Conservation (phyloP, 2,329 filamentous ascomycete genomes). For the Lachnellula hyalina region DNA sequence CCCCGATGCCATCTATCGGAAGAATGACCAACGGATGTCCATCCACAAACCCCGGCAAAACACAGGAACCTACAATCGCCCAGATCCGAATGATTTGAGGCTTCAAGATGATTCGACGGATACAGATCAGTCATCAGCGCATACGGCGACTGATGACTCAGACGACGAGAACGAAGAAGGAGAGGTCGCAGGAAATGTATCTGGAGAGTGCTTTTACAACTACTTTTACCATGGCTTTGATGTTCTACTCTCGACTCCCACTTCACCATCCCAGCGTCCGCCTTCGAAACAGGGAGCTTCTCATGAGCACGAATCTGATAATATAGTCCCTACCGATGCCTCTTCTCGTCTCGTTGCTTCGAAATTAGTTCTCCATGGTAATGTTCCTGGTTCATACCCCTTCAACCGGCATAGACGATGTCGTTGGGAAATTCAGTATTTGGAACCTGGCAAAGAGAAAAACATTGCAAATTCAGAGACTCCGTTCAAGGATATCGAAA, state of each 20-base stretch:
- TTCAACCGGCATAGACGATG: conserved; percentile 92
- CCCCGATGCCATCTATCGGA: conserved; percentile 89
- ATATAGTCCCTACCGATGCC: conserved; percentile 20
- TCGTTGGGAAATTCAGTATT: conserved; percentile 72
- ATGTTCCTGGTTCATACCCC: conserved; percentile 90
- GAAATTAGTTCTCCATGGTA: conserved; percentile 90
- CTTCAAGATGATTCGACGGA: conserved; percentile 55
- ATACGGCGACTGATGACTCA: conserved; percentile 65
- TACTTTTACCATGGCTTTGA: conserved; percentile 97
- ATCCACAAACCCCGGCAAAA: conserved; percentile 65
- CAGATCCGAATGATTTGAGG: conserved; percentile 34
- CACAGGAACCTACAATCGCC: conserved; percentile 46
- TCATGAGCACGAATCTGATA: conserved; percentile 22
- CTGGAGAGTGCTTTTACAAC: conserved; percentile 86
- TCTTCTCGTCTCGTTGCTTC: conserved; percentile 73
- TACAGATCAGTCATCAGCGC: conserved; percentile 69
- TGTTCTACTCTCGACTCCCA: conserved; percentile 77
- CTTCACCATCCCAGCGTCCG: conserved; percentile 57
- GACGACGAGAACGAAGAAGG: conserved; percentile 59
- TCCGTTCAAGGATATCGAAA: conserved; percentile 67
- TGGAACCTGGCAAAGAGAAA: conserved; percentile 39
- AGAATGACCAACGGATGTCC: conserved; percentile 81
- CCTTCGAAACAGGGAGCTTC: conserved; percentile 39
- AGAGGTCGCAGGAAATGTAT: conserved; percentile 47
- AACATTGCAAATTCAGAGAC: conserved; percentile 53